These are phyloP conservation scores for Coleophoma eucalyptorum DNA, from an alignment of 2,329 filamentous ascomycete genomes.

Conservation along the genomic window DNA sequence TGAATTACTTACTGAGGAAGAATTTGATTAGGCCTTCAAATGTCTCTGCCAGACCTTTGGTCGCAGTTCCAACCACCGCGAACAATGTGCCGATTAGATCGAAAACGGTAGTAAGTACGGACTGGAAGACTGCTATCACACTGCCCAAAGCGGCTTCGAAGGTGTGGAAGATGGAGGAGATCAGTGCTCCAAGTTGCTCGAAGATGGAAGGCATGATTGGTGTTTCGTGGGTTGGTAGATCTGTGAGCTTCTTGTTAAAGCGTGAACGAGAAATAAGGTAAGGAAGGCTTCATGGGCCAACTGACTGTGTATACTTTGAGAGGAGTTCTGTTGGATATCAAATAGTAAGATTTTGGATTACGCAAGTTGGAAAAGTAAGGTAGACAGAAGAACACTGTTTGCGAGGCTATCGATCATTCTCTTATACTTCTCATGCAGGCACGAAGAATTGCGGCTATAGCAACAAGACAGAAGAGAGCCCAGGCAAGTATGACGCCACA, in stretches of 20 bases:
- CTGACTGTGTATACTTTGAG: neutral
- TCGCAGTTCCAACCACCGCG: conserved; percentile 14
- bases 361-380: neutral
- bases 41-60: conserved; percentile 20
- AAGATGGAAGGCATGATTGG: conserved; percentile 22
- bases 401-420: neutral
- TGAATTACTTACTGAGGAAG: conserved; percentile 24
- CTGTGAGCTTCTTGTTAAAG: no score
- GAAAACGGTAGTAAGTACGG: conserved; percentile 18
- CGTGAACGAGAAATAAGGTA: no score
- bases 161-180: conserved; percentile 21
- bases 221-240: neutral
- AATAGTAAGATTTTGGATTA: neutral
- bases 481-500: neutral
- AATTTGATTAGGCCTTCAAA: conserved; percentile 25
- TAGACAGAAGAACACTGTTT: neutral
- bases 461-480: no score
- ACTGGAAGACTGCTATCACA: conserved; percentile 23
- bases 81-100: conserved; percentile 17
- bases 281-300: no score
- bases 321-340: neutral
- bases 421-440: no score
- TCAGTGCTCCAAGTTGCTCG: conserved; percentile 15
- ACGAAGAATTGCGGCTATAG: no score
- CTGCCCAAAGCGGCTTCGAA: conserved; percentile 17